Evolutionary conservation across 1,139 yeast genomes (phyloP), one percentile per base, ranked within the genome.

Genomic region (Candida glucosophila): DNA sequence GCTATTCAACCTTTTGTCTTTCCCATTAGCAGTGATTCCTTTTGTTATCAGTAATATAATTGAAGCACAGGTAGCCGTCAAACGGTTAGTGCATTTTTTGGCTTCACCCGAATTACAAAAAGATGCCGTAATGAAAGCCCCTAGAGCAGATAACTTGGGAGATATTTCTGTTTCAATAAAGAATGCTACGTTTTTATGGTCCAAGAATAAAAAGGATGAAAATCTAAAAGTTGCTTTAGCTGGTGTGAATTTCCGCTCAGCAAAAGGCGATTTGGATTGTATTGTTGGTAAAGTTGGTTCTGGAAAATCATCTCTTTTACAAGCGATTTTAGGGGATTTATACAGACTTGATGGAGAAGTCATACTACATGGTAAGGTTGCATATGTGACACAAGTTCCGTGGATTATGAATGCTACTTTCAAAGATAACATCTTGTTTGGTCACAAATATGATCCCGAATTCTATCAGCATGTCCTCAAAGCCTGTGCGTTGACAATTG

Each of bases 341-440:
- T 77, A 81, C 52, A 80, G 82, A 51, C 66, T 78, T 15, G 72
- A 73, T 28, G 98, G 98, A 29, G 58, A 67, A 19, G 92, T 83
- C 3, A 61, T 61, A 18, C 68, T 81, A 17, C 78, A 73, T 42
- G 98, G 98, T 27, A 67, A 70, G 23, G 64, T 86, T 22, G 96
- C 97, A 0, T 90, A 88, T 53, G 95, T 82, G 22, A 80, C 96
- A 3, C 98, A 90, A 55, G 65, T 63, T 27, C 68, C 97, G 2
- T 90, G 97, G 97, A 85, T 90, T 33, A 83, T 85, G 83, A 90
- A 90, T 47, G 95, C 94, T 24, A 65, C 93, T 6, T 86, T 90
- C 10, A 80, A 76, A 42, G 96, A 88, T 19, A 90, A 90, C 45
- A 81, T 90, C 44, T 50, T 85, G 35, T 90, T 90, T 57, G 97